Base-by-base conservation (phyloP, 139 green algal species). In the Picochlorum sp. region DNA sequence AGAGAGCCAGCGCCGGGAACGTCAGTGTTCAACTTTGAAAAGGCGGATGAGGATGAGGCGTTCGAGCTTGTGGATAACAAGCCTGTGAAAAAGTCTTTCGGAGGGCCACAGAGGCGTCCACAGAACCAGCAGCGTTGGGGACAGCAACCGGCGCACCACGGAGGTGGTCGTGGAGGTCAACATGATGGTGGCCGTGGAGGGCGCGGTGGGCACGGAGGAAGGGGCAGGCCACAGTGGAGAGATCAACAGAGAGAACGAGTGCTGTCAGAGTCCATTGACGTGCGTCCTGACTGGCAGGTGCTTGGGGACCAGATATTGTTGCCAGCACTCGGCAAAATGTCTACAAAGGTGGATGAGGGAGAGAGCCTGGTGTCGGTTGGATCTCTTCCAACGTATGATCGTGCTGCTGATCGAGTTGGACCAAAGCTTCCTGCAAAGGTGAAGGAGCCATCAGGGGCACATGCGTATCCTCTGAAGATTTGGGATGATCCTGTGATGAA, bases 51-150 rank as follows among this genome's bases (percentile, higher is more conserved):
- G 84, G 92, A 97, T 69, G 90, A 94, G 56, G 87, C 76, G 2
- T 99, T 98, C 79, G 86, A 96, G 51, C 71, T 99, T 7, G 94
- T 99, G 47, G 94, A 99, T 79, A 97, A 85, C 68, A 78, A 77
- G 6, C 82, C 86, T 3, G 74, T 84, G 11, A 87, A 88, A 57
- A 79, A 72, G 58, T 51, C 71, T 3, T 24, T 47, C 20, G 59
- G 59, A 30, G 45, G 56, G 15, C 41, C 45, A 32, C 54, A 32
- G 3, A n/a, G 72, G n/a, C 37, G 72, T 32, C 37, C n/a, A 6
- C 61, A 58, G 16, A 23, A 51, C 3, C 49, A 50, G 37, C 62
- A 59, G 32, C 56, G 65, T 38, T 68, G 64, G 57, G 71, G 59
- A 18, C 67, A 62, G 37, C 44, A 34, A 49, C 47, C 16, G 47